Evolutionary conservation across 441 rosid species (phyloP), one percentile per base, ranked within the genome.

Genomic region (Flueggea neowawraea): DNA sequence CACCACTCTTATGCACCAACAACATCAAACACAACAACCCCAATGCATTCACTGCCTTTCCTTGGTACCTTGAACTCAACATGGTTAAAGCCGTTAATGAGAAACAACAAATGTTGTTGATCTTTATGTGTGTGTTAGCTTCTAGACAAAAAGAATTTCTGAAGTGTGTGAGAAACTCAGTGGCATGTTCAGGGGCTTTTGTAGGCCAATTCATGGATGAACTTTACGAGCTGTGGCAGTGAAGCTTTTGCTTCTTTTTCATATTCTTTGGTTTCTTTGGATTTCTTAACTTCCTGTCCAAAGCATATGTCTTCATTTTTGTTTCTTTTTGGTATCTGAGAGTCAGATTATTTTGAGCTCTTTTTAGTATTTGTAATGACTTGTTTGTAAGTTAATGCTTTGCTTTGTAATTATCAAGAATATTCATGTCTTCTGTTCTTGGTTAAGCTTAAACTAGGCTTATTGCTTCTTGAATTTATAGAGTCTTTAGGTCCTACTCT

Each of bases 241-340:
- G 85, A 90, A 82, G 89, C 86, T 80, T 80, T 57, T 64, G 6
- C 88, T 79, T 82, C 84, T 69, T 81, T 84, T 68, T 65, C 64
- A 63, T 66, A 68, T 75, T 75, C 70, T 73, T 7, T 55, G 44
- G 45, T 58, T 57, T 15, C 48, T 67, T 66, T 62, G 65, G 76
- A 61, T 85, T 80, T 85, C 88, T 77, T 83, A 49, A 50, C 63
- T 68, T 62, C 61, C 59, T 61, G 83, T 74, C 83, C 91, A 90
- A 90, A 84, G 97, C 79, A 93, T 87, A 84, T 73, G 73, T 69
- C 50, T 10, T 47, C 14, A 47, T 4, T 47, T 47, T 47, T 47
- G 1, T 47, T 9, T 43, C 12, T 11, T 0, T 47, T 10, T 47
- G 9, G 9, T 4, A 9, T 17, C 10, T 17, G 31, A 54, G 17